A percentile compares a stretch with the other conserved stretches of the same genome.
phyloP scores from a whole-genome alignment of 306 rosid species.

The Lotus japonicus region DNA sequence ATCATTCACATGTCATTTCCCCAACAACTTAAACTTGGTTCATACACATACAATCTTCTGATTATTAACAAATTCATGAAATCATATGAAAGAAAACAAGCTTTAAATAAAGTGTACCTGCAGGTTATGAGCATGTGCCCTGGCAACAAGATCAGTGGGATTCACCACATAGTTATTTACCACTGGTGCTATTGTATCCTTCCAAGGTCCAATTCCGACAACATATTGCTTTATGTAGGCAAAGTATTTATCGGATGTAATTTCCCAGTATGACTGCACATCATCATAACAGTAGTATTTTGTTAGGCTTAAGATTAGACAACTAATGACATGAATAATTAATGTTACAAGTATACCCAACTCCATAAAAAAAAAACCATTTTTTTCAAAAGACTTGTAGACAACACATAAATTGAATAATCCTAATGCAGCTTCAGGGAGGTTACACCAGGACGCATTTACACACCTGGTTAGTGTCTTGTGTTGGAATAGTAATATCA shows the following conservation, averaged over 20 bases:
- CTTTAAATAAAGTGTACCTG: conserved; percentile 49
- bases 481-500: conserved; percentile 50
- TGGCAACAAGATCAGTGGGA: conserved; percentile 67
- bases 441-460: not conserved
- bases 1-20: too few species aligned
- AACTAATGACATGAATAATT: not conserved
- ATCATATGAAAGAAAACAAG: not conserved
- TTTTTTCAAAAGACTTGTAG: not conserved
- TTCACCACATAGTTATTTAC: conserved; percentile 39
- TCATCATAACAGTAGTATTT: not conserved
- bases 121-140: conserved; percentile 79
- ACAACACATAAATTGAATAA: not conserved
- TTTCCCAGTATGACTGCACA: conserved; percentile 90
- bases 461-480: conserved; percentile 86
- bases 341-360: not conserved
- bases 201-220: conserved; percentile 95
- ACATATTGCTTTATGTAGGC: conserved; percentile 64
- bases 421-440: not conserved
- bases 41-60: not conserved
- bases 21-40: too few species aligned
- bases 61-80: not conserved
- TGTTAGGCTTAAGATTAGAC: conserved; percentile 10
- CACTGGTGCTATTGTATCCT: conserved; percentile 72
- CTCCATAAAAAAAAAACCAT: not conserved
- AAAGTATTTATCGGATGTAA: conserved; percentile 68